These are phyloP conservation scores for Astrocystis sublimbata DNA, from an alignment of 495 filamentous ascomycete species.

Conservation along the genomic window DNA sequence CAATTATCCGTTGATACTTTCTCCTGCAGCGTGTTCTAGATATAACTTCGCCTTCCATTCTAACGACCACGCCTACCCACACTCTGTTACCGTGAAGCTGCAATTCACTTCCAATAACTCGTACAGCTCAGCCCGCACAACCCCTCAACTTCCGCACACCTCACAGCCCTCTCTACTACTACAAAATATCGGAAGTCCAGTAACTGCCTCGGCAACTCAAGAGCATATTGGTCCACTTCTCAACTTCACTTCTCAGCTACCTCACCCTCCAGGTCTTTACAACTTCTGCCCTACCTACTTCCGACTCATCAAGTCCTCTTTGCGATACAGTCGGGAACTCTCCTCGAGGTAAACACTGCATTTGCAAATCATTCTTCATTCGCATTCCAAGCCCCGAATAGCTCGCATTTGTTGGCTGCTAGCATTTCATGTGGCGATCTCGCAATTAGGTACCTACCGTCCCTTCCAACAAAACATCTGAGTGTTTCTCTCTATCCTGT, in stretches of 20 bases:
- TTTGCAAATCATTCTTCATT: background rate
- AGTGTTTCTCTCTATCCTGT: background rate
- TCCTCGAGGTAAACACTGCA: background rate
- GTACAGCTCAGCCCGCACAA: background rate
- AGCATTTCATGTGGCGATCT: no score
- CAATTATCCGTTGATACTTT: no score
- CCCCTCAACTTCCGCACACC: background rate
- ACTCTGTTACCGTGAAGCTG: no score
- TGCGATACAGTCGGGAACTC: background rate
- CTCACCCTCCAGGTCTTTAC: background rate
- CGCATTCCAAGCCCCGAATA: background rate
- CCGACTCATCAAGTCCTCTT: background rate
- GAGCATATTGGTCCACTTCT: no score
- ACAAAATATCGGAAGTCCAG: background rate
- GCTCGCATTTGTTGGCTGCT: no score
- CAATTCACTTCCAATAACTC: background rate
- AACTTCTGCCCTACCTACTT: background rate
- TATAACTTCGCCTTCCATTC: background rate
- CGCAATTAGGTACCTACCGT: no score
- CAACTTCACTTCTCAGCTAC: background rate
- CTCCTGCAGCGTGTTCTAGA: background rate
- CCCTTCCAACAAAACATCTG: no score
- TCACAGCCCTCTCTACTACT: background rate
- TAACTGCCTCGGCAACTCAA: background rate
- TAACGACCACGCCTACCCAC: background rate